Conservation (phyloP, 257 asterid genomes). For the Nicotiana undulata region DNA sequence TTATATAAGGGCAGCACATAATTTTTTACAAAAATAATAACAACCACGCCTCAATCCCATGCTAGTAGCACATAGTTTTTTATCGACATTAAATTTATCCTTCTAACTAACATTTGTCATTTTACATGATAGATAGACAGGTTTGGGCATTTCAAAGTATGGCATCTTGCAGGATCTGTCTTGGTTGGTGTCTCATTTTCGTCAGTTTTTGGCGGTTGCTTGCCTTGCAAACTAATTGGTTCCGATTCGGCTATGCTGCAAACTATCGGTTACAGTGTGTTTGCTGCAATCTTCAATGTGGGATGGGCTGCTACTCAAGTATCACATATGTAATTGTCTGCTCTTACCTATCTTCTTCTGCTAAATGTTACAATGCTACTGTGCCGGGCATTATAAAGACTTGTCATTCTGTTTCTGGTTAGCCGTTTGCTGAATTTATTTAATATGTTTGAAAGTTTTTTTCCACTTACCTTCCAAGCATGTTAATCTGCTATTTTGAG, state of each 20-base stretch:
- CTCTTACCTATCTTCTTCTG: neutral
- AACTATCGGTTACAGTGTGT: constrained; percentile 67
- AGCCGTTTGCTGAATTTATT: too few relatives aligned
- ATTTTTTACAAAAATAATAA: neutral
- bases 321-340: constrained; percentile 68
- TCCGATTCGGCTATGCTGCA: constrained; percentile 44
- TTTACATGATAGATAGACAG: constrained; percentile 66
- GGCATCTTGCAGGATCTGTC: constrained; percentile 81
- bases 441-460: too few relatives aligned
- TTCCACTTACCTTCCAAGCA: neutral
- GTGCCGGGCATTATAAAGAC: neutral
- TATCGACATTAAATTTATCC: neutral
- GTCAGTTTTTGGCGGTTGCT: constrained; percentile 90
- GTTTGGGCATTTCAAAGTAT: constrained; percentile 69
- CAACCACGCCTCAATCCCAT: neutral
- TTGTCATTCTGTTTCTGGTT: neutral
- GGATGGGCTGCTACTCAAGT: constrained; percentile 99
- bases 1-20: neutral
- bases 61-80: neutral
- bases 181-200: constrained; percentile 86
- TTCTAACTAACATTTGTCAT: neutral
- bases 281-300: constrained; percentile 78
- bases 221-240: constrained; percentile 73
- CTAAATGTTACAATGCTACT: neutral
- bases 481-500: neutral